Conservation (phyloP, 257 asterid species). For the Scutellaria galericulata region DNA sequence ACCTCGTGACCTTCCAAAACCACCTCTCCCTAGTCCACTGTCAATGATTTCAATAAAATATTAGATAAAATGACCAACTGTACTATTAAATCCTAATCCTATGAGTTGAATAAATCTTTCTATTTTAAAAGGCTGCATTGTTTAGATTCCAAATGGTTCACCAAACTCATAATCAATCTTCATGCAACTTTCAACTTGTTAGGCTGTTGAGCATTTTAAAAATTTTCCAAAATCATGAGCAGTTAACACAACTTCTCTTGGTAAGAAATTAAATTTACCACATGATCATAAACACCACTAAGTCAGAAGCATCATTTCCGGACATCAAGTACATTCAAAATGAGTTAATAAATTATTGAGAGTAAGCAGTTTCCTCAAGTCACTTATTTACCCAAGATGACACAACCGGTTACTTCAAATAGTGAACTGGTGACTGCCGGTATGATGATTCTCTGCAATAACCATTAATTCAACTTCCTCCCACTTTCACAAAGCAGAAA, state of each 20-base stretch:
- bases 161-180: neutral
- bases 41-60: constrained; percentile 3
- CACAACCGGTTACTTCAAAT: no score
- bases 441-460: neutral
- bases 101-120: neutral
- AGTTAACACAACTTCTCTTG: neutral
- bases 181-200: neutral
- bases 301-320: neutral
- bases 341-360: neutral
- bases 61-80: constrained; percentile 18
- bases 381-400: neutral
- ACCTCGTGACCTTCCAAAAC: constrained; percentile 56
- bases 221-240: neutral
- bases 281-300: neutral
- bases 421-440: neutral
- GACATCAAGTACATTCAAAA: neutral
- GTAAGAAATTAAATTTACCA: neutral
- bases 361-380: neutral
- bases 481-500: neutral
- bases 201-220: neutral
- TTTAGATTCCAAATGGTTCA: neutral
- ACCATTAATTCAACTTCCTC: neutral
- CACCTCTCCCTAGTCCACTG: constrained; percentile 57
- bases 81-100: neutral
- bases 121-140: neutral